Conservation (phyloP, 2,329 filamentous ascomycete genomes). For the Fusarium sp. region DNA sequence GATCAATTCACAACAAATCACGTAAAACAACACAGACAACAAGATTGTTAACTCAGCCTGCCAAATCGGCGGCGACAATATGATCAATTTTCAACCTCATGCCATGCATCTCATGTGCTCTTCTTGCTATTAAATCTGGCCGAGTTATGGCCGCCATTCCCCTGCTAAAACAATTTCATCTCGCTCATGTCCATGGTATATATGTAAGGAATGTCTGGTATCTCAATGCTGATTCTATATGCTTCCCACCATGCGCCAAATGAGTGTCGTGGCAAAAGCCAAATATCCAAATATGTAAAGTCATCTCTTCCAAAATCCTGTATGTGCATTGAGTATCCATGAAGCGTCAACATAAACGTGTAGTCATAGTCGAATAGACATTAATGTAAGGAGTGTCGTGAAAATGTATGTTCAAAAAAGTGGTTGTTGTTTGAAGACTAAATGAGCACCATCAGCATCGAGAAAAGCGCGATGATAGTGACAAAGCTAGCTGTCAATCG, state of each 20-base stretch:
- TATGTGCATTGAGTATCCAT: conserved; percentile 32
- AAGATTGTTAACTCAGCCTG: conserved; percentile 12
- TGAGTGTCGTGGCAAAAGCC: conserved; percentile 34
- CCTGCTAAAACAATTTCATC: background rate
- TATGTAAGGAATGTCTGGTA: conserved; percentile 39
- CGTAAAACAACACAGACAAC: background rate
- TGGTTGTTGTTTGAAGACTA: conserved; percentile 25
- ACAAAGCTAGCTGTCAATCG: conserved; percentile 27
- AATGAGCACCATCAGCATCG: conserved; percentile 31
- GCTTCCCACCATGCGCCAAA: conserved; percentile 36
- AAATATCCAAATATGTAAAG: conserved; percentile 14
- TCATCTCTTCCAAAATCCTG: background rate
- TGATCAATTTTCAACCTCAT: conserved; percentile 14
- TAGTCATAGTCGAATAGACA: conserved; percentile 26
- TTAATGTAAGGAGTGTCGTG: conserved; percentile 40
- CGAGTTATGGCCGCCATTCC: background rate
- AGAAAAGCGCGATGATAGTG: conserved; percentile 29
- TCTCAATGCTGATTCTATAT: conserved; percentile 29
- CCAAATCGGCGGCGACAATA: conserved; percentile 16
- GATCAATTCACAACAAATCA: background rate
- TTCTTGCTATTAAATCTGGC: conserved; percentile 11
- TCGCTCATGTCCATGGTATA: conserved; percentile 8
- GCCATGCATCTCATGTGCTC: background rate
- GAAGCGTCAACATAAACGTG: conserved; percentile 27
- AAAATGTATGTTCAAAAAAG: conserved; percentile 15